Base-by-base conservation (phyloP, 306 rosid genomes). In the Acacia acuminata region DNA sequence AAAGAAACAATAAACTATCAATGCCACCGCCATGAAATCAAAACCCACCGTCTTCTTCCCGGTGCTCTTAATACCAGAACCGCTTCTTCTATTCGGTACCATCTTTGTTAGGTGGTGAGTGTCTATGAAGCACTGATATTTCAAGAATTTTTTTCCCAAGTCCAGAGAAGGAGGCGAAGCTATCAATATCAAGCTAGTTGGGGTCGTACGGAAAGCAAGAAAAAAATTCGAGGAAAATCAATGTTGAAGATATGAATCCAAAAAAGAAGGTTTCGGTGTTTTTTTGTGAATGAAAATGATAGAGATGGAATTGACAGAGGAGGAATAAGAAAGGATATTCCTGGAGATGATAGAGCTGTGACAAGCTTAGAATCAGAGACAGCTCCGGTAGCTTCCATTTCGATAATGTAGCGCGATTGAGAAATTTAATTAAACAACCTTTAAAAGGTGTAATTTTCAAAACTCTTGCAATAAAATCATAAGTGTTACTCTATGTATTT, bases 11-110 rank as follows among this genome's bases (percentile, higher is more conserved):
- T 13, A 79, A 22, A 53, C 81, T 22, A 72, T 24, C 69, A 38
- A 13, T 56, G 20, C 63, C 64, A 11, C 78, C 9, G 66, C 32
- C 68, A 24, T 22, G 42, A 24, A 30, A 60, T 48, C 47, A 44
- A 67, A 75, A 71, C 66, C 77, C 85, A 43, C 43, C 47, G 32
- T 25, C 47, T 56, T 71, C 56, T 67, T 25, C 14, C 56, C 7
- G 71, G 40, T 45, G 53, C 15, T 73, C 69, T 53, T 73, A 38
- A 24, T 16, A 8, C 75, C 63, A 71, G 48, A 14, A n/a, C 68
- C 3, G 24, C 30, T 16, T 45, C 60, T 30, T 8, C 47, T 58
- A 25, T 34, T 25, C 16, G 30, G 22, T n/a, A 32, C 43, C 81
- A 78, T 78, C 0, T 53, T 20, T 10, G 36, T 50, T 36, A 70